Conservation (phyloP, 208 protist genomes). For the Porcisia deanei region DNA sequence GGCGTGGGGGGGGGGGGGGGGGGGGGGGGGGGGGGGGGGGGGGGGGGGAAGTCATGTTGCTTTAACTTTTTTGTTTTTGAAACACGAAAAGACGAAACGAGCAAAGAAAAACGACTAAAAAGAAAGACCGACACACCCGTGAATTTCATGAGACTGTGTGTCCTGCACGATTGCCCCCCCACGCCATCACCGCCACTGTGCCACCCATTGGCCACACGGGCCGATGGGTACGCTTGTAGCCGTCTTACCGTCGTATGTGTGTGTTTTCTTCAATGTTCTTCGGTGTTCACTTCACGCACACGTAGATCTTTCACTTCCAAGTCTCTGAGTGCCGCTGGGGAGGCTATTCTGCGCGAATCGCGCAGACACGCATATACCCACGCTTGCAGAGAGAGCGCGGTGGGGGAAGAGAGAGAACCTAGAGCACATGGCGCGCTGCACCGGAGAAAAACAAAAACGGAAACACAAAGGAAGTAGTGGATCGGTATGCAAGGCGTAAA, state of each 20-base stretch:
- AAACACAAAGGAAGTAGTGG: too few relatives aligned
- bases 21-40: too few relatives aligned
- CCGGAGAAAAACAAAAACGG: not conserved
- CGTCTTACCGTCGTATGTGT: not conserved
- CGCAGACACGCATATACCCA: not conserved
- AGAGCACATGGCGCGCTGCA: not conserved
- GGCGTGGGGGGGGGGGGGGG: too few relatives aligned
- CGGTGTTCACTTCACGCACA: not conserved
- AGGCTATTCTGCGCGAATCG: not conserved
- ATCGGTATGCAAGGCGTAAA: not conserved
- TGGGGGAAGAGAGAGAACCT: too few relatives aligned
- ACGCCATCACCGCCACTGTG: not conserved
- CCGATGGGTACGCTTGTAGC: not conserved
- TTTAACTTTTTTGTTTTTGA: not conserved
- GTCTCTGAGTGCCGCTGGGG: not conserved
- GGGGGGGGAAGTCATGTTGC: not conserved
- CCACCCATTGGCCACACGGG: not conserved
- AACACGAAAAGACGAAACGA: not conserved
- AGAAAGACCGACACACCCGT: not conserved
- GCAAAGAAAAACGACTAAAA: slow-evolving; percentile 1
- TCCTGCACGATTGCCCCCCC: not conserved
- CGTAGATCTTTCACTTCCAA: not conserved
- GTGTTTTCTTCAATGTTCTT: not conserved
- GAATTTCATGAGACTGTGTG: not conserved
- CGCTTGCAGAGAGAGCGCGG: not conserved